Conservation (phyloP, 257 asterid genomes). For the Solanum sparsipilum region DNA sequence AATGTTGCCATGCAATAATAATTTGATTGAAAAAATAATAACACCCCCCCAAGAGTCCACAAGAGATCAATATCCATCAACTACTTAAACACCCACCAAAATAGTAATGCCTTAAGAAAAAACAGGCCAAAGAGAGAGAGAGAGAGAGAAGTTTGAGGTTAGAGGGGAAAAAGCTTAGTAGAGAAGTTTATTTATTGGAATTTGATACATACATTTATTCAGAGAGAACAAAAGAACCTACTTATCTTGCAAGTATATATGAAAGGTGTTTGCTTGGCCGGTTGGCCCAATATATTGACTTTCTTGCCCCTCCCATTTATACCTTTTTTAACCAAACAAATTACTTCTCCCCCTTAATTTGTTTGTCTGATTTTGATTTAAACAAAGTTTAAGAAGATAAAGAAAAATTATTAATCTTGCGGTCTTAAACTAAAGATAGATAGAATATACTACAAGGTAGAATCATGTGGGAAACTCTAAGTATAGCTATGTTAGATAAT, state of each 20-base stretch:
- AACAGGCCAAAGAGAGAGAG: background rate
- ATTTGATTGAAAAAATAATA: constrained; percentile 8
- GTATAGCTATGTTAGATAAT: background rate
- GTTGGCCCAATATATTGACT: constrained; percentile 4
- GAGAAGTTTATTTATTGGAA: constrained; percentile 30
- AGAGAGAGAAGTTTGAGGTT: constrained; percentile 6
- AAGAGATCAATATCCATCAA: constrained; percentile 62
- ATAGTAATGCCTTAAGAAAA: background rate
- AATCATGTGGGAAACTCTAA: background rate
- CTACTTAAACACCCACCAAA: constrained; percentile 9
- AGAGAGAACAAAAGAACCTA: constrained; percentile 2
- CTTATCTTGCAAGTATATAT: constrained; percentile 21
- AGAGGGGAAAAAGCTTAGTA: constrained; percentile 7
- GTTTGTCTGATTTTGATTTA: too few species aligned
- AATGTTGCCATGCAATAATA: constrained; percentile 54
- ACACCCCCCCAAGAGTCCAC: constrained; percentile 47
- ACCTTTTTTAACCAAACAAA: background rate
- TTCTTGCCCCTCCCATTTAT: background rate
- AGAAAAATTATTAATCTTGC: too few species aligned
- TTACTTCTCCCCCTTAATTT: background rate
- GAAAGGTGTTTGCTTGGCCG: constrained; percentile 1
- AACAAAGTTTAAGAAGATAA: too few species aligned
- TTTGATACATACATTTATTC: constrained; percentile 24
- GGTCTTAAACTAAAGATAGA: background rate
- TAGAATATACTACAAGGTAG: background rate